Conservation (phyloP, 495 filamentous ascomycete genomes). For the Penicillium bovifimosum region DNA sequence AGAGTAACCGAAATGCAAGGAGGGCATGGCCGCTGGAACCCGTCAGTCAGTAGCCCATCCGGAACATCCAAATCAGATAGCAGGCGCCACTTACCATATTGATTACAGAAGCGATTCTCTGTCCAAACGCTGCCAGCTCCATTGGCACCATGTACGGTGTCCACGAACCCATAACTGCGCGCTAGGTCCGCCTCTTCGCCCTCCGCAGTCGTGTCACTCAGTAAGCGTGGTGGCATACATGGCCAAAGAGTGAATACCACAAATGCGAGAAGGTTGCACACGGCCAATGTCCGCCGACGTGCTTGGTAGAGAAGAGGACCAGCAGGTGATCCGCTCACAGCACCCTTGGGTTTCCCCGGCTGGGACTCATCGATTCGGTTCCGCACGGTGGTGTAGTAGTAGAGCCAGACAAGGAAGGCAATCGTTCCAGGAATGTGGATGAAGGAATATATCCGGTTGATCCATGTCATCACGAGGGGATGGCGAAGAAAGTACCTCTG, state of each 20-base stretch:
- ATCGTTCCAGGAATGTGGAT: constrained; percentile 81
- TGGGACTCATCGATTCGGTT: constrained; percentile 37
- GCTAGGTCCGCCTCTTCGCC: constrained; percentile 43
- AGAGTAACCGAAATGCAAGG: constrained; percentile 75
- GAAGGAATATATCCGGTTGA: constrained; percentile 69
- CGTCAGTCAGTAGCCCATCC: constrained; percentile 4
- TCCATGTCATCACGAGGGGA: constrained; percentile 39
- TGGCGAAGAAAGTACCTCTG: constrained; percentile 51
- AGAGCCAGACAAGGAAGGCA: constrained; percentile 60
- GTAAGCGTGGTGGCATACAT: constrained; percentile 73
- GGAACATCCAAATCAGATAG: background rate
- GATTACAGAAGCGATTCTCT: constrained; percentile 63
- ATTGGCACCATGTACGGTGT: constrained; percentile 64
- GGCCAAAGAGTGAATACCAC: constrained; percentile 73
- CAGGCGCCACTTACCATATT: constrained; percentile 43
- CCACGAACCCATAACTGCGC: constrained; percentile 62
- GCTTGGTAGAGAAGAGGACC: constrained; percentile 53
- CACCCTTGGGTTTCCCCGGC: constrained; percentile 29
- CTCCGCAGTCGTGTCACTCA: constrained; percentile 46
- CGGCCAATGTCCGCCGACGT: constrained; percentile 61
- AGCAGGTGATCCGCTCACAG: constrained; percentile 35
- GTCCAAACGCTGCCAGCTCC: constrained; percentile 67
- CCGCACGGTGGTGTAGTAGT: constrained; percentile 57
- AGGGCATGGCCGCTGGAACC: constrained; percentile 65
- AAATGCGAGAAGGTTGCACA: constrained; percentile 73